Percentiles rank a stretch among this genome's conserved stretches.
These are phyloP conservation scores for Strobilomyces echinocephalus DNA, from an alignment of 768 basidiomycete genomes.

Conservation along the genomic window DNA sequence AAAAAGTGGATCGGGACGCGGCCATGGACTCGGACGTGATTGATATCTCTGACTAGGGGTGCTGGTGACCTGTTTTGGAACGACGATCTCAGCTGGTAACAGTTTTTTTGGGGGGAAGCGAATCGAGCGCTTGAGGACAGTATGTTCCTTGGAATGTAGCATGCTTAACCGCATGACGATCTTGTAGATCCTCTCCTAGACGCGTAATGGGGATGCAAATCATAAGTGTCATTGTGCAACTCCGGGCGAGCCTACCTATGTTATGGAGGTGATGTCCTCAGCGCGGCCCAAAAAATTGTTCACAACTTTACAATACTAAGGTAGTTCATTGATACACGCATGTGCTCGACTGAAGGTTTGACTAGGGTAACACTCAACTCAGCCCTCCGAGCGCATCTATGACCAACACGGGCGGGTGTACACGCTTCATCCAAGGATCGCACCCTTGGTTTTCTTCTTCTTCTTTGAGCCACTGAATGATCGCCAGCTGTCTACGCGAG, in stretches of 20 bases:
- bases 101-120: too few relatives aligned
- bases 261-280: too few relatives aligned
- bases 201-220: background rate
- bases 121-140: background rate
- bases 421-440: slow-evolving; percentile 57
- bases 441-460: slow-evolving; percentile 75
- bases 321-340: slow-evolving; percentile 5
- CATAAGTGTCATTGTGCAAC: background rate
- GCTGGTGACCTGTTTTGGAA: background rate
- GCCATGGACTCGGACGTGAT: slow-evolving; percentile 46
- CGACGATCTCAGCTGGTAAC: too few relatives aligned
- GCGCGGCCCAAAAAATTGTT: background rate
- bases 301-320: background rate
- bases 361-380: slow-evolving; percentile 14
- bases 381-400: background rate
- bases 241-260: too few relatives aligned
- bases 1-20: slow-evolving; percentile 31
- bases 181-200: too few relatives aligned
- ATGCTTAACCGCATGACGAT: too few relatives aligned
- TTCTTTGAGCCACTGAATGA: slow-evolving; percentile 67
- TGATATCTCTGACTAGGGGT: slow-evolving; percentile 41
- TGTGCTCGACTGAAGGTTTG: slow-evolving; percentile 1
- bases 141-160: background rate
- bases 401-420: background rate
- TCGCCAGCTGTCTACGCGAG: slow-evolving; percentile 84